phyloP scores from a whole-genome alignment of 371 early-diverging fungal species.

The Smittium mucronatum region DNA sequence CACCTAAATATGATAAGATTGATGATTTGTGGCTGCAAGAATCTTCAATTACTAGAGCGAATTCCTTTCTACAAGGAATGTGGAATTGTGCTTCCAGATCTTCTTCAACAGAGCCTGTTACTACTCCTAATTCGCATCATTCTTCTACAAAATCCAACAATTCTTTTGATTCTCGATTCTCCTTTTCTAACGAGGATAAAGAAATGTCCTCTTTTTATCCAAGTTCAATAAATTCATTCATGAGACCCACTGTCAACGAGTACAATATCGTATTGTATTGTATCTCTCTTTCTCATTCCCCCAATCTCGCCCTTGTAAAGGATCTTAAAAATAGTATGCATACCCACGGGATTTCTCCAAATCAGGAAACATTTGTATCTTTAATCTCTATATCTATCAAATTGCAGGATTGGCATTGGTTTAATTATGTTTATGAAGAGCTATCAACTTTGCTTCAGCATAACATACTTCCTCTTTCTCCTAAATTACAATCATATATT shows the following conservation, averaged over 20 bases:
- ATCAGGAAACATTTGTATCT: background rate
- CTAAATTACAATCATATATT: background rate
- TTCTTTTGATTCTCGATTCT: background rate
- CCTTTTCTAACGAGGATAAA: background rate
- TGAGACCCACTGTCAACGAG: background rate
- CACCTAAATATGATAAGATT: background rate
- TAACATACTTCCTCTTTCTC: background rate
- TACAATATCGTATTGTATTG: background rate
- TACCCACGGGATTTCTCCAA: conserved; percentile 1
- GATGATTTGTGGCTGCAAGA: background rate
- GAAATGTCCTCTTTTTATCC: background rate
- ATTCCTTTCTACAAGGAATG: background rate
- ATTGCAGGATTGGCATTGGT: background rate
- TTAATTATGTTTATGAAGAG: conserved; percentile 7
- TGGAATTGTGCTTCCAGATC: background rate
- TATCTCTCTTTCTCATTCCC: background rate
- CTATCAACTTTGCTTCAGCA: background rate
- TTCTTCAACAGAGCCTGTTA: background rate
- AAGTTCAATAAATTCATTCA: background rate
- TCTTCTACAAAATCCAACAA: no score
- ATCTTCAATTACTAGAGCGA: background rate
- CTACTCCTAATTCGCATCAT: background rate
- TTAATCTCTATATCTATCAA: background rate
- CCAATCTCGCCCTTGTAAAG: background rate
- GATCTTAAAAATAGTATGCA: conserved; percentile 6